Evolutionary conservation across 441 rosid species (phyloP).

Genomic region (Iberis amara): DNA sequence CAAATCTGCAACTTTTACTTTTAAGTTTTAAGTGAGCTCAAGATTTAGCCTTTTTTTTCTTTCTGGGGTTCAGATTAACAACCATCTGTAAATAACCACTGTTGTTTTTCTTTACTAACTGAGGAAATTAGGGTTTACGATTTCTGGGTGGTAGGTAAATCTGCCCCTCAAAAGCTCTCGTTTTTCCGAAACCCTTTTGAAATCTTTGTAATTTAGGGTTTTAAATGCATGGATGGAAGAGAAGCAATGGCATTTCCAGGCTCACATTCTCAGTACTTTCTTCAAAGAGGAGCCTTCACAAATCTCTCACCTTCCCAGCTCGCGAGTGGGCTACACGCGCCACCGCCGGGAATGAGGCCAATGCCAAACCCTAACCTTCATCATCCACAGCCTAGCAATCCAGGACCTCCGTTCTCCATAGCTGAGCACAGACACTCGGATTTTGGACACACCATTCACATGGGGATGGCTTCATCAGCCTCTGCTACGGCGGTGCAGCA

Average conservation of each 20-base stretch:
- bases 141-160: constrained; percentile 20
- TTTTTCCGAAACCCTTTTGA: neutral
- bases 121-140: constrained; percentile 27
- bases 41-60: neutral
- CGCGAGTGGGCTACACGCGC: constrained; percentile 44
- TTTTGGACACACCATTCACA: constrained; percentile 56
- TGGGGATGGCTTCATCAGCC: constrained; percentile 50
- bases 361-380: constrained; percentile 41
- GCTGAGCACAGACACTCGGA: constrained; percentile 48
- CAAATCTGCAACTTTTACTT: constrained; percentile 8
- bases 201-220: constrained; percentile 4
- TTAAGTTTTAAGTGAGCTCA: constrained; percentile 16
- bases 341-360: constrained; percentile 53
- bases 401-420: constrained; percentile 47
- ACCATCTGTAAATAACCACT: constrained; percentile 33
- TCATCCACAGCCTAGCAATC: constrained; percentile 42
- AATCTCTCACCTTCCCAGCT: constrained; percentile 53
- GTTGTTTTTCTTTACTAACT: constrained; percentile 10
- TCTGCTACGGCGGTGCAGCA: constrained; percentile 38
- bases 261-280: constrained; percentile 72
- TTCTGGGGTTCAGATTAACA: constrained; percentile 25
- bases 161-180: constrained; percentile 24
- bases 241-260: constrained; percentile 89
- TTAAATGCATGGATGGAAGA: constrained; percentile 99
- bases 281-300: constrained; percentile 68